Conservation (phyloP, 768 basidiomycete genomes). For the Tricholoma terreum region DNA sequence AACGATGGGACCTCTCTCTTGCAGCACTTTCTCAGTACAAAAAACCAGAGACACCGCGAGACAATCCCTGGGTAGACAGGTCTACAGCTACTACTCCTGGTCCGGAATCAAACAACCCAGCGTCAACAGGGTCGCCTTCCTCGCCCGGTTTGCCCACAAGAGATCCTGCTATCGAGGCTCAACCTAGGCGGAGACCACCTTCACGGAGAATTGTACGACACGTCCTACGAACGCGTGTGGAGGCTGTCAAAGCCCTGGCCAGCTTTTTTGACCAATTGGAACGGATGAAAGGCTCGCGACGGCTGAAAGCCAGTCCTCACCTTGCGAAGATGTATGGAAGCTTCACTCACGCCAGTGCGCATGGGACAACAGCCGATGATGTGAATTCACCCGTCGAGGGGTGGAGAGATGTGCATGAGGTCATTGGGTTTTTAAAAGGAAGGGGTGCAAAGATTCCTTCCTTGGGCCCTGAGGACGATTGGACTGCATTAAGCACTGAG, state of each 20-base stretch:
- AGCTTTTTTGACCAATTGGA: constrained; percentile 67
- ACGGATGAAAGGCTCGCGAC: constrained; percentile 33
- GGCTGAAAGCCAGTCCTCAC: constrained; percentile 44
- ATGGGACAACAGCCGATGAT: constrained; percentile 21
- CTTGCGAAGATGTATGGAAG: constrained; percentile 50
- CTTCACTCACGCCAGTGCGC: constrained; percentile 33
- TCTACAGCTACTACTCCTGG: constrained; percentile 26
- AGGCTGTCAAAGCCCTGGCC: constrained; percentile 76
- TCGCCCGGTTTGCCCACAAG: constrained; percentile 16
- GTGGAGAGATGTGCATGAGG: constrained; percentile 68
- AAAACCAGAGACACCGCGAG: constrained; percentile 59
- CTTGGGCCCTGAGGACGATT: constrained; percentile 54
- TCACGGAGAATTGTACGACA: constrained; percentile 85
- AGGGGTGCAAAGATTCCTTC: constrained; percentile 70
- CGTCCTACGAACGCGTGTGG: constrained; percentile 80
- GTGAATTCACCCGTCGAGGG: constrained; percentile 33
- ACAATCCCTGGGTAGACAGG: constrained; percentile 69
- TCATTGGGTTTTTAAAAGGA: constrained; percentile 63
- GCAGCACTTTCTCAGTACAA: constrained; percentile 73
- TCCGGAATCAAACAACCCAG: constrained; percentile 17
- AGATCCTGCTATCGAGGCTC: constrained; percentile 42
- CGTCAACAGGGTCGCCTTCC: constrained; percentile 12
- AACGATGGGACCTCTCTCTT: constrained; percentile 75
- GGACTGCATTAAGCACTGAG: constrained; percentile 69
- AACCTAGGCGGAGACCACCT: constrained; percentile 52